Percentiles rank a stretch among this genome's conserved stretches.
Evolutionary conservation across 345 rosid genomes (phyloP).

Genomic region (Lagerstroemia speciosa): DNA sequence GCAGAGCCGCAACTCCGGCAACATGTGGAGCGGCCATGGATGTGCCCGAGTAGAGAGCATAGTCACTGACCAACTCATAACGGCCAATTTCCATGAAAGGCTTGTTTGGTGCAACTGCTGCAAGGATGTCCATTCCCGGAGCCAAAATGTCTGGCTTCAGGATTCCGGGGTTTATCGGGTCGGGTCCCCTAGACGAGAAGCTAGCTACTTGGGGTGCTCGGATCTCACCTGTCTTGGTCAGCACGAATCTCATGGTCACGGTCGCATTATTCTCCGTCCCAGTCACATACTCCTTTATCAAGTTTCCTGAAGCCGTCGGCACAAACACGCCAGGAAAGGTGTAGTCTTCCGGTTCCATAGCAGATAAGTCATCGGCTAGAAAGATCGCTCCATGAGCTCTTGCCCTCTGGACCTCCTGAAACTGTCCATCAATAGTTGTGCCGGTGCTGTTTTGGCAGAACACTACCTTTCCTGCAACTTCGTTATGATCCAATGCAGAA

Average conservation of each 20-base stretch:
- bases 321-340: conserved; percentile 20
- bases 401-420: too few species aligned
- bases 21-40: conserved; percentile 56
- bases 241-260: too few species aligned
- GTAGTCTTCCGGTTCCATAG: conserved; percentile 13
- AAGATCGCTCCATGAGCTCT: too few species aligned
- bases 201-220: conserved; percentile 53
- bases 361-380: conserved; percentile 10
- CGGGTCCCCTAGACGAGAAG: conserved; percentile 67
- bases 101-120: conserved; percentile 21
- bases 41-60: conserved; percentile 27
- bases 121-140: conserved; percentile 35
- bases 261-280: neutral
- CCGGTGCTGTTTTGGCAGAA: too few species aligned
- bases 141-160: conserved; percentile 41
- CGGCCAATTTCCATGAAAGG: conserved; percentile 15
- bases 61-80: conserved; percentile 25
- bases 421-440: too few species aligned
- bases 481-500: conserved; percentile 17
- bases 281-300: conserved; percentile 9
- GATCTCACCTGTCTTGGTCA: conserved; percentile 13
- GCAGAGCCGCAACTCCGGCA: conserved; percentile 42
- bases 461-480: conserved; percentile 28
- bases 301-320: conserved; percentile 8
- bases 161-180: conserved; percentile 26